phyloP scores from a whole-genome alignment of 164 flowering plant genomes.

The Echeveria elegans region DNA sequence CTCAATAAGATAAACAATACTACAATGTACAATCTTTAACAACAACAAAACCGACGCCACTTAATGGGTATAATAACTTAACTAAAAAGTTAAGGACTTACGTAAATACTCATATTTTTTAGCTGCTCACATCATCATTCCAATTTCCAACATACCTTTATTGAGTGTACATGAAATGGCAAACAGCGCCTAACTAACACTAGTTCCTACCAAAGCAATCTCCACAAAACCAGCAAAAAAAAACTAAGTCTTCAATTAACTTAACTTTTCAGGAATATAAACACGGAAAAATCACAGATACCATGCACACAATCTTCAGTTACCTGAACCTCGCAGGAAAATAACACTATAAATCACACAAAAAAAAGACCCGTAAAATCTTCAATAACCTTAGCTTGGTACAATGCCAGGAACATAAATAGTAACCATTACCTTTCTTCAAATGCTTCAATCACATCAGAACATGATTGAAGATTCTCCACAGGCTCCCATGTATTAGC shows the following conservation, averaged over 20 bases:
- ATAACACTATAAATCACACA: too few species aligned
- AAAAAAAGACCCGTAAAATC: too few species aligned
- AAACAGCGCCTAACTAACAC: background rate
- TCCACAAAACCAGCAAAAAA: background rate
- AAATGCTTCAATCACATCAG: slow-evolving; percentile 77
- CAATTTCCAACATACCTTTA: too few species aligned
- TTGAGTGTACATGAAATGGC: too few species aligned
- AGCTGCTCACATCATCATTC: too few species aligned
- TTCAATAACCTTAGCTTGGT: too few species aligned
- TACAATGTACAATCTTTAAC: background rate
- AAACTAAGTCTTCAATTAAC: background rate
- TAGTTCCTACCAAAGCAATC: background rate
- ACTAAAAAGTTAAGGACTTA: too few species aligned
- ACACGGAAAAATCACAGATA: background rate
- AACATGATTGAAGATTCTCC: slow-evolving; percentile 61
- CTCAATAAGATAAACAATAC: background rate
- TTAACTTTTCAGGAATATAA: background rate
- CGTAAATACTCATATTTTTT: too few species aligned
- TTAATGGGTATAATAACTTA: background rate
- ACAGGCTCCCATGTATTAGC: slow-evolving; percentile 97
- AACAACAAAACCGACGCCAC: background rate
- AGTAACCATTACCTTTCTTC: slow-evolving; percentile 53
- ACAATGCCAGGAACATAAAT: too few species aligned
- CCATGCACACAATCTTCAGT: background rate
- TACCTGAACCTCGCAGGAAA: background rate